Conservation (phyloP, 345 rosid genomes). For the Rhodomyrtus tomentosa region DNA sequence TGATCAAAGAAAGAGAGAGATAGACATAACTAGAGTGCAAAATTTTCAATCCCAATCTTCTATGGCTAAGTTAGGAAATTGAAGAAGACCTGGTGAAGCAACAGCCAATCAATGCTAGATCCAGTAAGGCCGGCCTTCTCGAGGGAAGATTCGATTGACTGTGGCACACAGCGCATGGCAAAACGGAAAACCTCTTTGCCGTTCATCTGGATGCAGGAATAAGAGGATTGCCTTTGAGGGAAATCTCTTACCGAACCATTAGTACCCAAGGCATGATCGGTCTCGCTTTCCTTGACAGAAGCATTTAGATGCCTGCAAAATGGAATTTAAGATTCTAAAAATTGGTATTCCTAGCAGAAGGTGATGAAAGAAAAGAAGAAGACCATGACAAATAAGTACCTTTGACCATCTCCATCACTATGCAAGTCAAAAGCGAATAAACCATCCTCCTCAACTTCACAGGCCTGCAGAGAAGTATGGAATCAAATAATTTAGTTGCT, state of each 20-base stretch:
- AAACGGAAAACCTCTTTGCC: constrained; percentile 94
- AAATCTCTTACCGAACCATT: constrained; percentile 57
- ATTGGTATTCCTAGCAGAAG: background rate
- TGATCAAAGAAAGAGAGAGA: too few relatives aligned
- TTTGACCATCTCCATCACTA: constrained; percentile 74
- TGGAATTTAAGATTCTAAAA: background rate
- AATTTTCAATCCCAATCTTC: background rate
- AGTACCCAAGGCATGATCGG: constrained; percentile 30
- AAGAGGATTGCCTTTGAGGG: constrained; percentile 46
- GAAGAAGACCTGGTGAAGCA: constrained; percentile 76
- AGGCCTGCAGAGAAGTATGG: constrained; percentile 39
- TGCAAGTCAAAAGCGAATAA: constrained; percentile 75
- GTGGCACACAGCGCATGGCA: constrained; percentile 76
- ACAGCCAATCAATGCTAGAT: constrained; percentile 77
- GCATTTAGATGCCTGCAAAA: constrained; percentile 64
- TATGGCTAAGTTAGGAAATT: background rate
- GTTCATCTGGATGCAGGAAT: constrained; percentile 73
- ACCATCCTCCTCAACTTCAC: constrained; percentile 73
- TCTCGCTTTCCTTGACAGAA: constrained; percentile 21
- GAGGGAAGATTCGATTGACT: constrained; percentile 65
- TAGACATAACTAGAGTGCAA: too few relatives aligned
- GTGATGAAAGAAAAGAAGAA: background rate
- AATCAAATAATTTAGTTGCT: background rate
- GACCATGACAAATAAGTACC: constrained; percentile 19
- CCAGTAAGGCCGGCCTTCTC: constrained; percentile 63